Conservation (phyloP, 768 basidiomycete genomes). For the Hygrophoropsis aurantiaca region DNA sequence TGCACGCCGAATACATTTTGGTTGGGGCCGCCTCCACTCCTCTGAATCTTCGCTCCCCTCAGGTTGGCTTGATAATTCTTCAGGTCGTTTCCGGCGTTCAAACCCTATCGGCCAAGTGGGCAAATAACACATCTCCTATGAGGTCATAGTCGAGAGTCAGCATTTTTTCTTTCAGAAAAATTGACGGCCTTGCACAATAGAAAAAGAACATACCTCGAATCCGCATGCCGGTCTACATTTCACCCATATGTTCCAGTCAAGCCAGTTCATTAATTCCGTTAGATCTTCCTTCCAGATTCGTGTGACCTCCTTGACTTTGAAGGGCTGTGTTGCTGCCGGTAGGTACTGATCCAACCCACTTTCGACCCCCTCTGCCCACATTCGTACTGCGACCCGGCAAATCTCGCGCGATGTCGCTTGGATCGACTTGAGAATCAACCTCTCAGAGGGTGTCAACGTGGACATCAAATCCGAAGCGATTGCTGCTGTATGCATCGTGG, state of each 20-base stretch:
- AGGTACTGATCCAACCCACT: constrained; percentile 6
- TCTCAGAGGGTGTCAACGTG: constrained; percentile 11
- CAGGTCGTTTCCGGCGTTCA: too few relatives aligned
- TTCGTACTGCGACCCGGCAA: constrained; percentile 15
- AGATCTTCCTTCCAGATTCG: constrained; percentile 35
- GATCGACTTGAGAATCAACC: constrained; percentile 7
- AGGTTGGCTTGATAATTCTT: too few relatives aligned
- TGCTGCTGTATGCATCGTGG: constrained; percentile 9
- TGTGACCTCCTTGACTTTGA: constrained; percentile 11
- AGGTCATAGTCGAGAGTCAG: too few relatives aligned
- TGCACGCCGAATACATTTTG: constrained; percentile 6
- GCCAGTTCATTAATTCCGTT: constrained; percentile 43
- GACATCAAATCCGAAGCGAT: not conserved
- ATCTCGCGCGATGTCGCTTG: constrained; percentile 16
- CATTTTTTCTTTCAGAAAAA: too few relatives aligned
- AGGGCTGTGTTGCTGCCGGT: not conserved
- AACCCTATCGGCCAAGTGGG: constrained; percentile 21
- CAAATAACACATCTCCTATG: constrained; percentile 26
- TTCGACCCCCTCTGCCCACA: constrained; percentile 18
- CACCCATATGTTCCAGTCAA: constrained; percentile 54
- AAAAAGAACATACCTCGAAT: constrained; percentile 36
- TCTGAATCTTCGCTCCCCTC: not conserved
- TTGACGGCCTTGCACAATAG: not conserved
- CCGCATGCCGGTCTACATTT: constrained; percentile 47
- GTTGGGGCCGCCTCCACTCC: constrained; percentile 22